These are phyloP conservation scores for Suhomyces anneliseae DNA, from an alignment of 1,139 yeast species.

Conservation along the genomic window DNA sequence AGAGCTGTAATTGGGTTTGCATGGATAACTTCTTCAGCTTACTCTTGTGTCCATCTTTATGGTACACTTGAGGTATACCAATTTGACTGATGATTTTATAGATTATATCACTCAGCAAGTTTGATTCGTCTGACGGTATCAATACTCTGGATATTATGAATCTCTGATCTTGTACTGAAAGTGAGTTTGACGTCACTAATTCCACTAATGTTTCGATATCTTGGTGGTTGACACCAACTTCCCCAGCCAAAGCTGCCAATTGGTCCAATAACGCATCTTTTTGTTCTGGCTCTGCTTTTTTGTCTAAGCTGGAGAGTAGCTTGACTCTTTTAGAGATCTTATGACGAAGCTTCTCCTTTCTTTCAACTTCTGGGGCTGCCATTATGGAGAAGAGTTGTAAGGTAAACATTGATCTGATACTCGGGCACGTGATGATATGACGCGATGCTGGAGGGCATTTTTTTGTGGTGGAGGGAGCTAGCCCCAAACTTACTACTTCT, in stretches of 20 bases:
- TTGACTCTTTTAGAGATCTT: constrained; percentile 1
- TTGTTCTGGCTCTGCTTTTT: neutral
- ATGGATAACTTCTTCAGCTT: constrained; percentile 25
- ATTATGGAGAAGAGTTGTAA: neutral
- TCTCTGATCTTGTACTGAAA: constrained; percentile 10
- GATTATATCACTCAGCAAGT: constrained; percentile 15
- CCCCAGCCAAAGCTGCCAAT: constrained; percentile 1
- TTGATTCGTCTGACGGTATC: constrained; percentile 13
- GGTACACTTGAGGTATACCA: constrained; percentile 31
- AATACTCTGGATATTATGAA: constrained; percentile 12
- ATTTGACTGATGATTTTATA: constrained; percentile 27
- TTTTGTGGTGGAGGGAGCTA: neutral
- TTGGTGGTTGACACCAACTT: constrained; percentile 6
- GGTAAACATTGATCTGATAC: neutral
- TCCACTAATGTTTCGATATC: constrained; percentile 9
- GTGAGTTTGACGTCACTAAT: constrained; percentile 3
- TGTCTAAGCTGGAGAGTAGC: neutral
- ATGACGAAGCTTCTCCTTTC: neutral
- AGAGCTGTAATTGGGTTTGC: constrained; percentile 24
- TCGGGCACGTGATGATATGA: neutral
- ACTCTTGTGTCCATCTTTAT: constrained; percentile 22
- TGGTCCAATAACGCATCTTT: constrained; percentile 2
- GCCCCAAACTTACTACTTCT: neutral
- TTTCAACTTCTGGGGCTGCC: neutral
- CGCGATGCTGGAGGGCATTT: neutral